A percentile compares a stretch with the other conserved stretches of the same genome.
Evolutionary conservation across 768 basidiomycete species (phyloP).

Genomic region (Tulasnella sp.): DNA sequence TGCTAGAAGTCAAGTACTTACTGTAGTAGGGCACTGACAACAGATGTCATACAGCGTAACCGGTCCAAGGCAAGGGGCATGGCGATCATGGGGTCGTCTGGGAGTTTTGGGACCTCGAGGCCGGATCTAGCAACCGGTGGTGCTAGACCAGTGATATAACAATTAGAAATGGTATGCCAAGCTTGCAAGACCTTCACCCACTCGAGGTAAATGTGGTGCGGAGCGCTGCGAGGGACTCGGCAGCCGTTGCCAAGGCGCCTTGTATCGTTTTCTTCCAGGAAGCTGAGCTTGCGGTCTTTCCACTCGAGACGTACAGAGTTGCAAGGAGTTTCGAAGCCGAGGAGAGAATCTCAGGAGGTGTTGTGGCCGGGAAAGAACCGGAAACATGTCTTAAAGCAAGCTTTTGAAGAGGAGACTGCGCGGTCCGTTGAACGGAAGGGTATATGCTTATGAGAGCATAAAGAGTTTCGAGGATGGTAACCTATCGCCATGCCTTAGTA

Average conservation of each 20-base stretch:
- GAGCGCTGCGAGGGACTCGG: conserved; percentile 56
- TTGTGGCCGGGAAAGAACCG: conserved; percentile 50
- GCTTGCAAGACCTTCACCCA: conserved; percentile 34
- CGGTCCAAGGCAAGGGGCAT: conserved; percentile 61
- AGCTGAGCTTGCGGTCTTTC: conserved; percentile 68
- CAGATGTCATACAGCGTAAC: conserved; percentile 51
- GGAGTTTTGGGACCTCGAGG: conserved; percentile 32
- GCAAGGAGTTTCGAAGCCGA: conserved; percentile 59
- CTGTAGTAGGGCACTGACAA: conserved; percentile 57
- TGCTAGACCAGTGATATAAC: conserved; percentile 4
- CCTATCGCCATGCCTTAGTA: conserved; percentile 39
- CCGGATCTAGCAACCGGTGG: conserved; percentile 25
- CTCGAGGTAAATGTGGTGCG: conserved; percentile 58
- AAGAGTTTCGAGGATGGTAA: conserved; percentile 48
- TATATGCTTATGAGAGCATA: conserved; percentile 58
- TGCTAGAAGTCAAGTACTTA: conserved; percentile 35
- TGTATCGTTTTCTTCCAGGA: conserved; percentile 75
- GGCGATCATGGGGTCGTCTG: conserved; percentile 48
- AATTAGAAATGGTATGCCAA: neutral
- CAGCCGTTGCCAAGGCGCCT: conserved; percentile 62
- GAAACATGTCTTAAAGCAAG: conserved; percentile 56
- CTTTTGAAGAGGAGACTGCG: conserved; percentile 50
- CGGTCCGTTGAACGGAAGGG: conserved; percentile 61
- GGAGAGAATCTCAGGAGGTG: conserved; percentile 42
- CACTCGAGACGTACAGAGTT: conserved; percentile 65